Base-by-base conservation (phyloP, 805 yeast genomes). In the Suhomyces sp. region DNA sequence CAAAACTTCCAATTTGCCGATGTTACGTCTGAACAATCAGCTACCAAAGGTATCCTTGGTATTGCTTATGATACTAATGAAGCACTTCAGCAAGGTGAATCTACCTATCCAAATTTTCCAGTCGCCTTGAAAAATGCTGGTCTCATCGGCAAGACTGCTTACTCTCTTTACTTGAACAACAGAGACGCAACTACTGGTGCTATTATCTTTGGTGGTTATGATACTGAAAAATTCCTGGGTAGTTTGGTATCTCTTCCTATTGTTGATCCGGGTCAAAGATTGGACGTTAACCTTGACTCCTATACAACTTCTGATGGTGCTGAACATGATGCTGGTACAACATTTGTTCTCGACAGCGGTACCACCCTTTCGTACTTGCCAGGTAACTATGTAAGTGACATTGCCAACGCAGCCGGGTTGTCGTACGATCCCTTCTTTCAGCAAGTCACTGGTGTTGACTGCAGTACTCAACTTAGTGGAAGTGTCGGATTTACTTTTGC, bases 201-300 rank as follows among this genome's bases (percentile, higher is more conserved):
- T 10, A 43, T 71, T 7, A 46, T 58, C 10, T 61, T 71, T 53
- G 76, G 75, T 8, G 69, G 66, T 29, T 57, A 63, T 25, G 73
- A 71, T 53, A 45, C 57, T 15, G 55, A 68, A 12, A 61, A 63
- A 33, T 62, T 59, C 50, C 27, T 35, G 15, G 65, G 65, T 3
- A 21, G 15, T 2, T 52, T 62, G 39, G 52, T 41, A 5, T 45
- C 61, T 49, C 19, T 56, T 6, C 56, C 56, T 8, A 15, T 44
- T 19, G 19, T 48, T 24, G 33, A 39, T 31, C 12, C 35, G 9
- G 13, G 9, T 31, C 13, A 31, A 12, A 13, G 4, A 6, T 31
- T 31, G 9, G 5, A 4, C 5, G 15, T 31, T 9, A 13, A 4
- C 4, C 5, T 31, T 12, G 35, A 12, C 12, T 4, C 35, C 15